Conservation (phyloP, 345 rosid genomes). For the Lepidium sativum region DNA sequence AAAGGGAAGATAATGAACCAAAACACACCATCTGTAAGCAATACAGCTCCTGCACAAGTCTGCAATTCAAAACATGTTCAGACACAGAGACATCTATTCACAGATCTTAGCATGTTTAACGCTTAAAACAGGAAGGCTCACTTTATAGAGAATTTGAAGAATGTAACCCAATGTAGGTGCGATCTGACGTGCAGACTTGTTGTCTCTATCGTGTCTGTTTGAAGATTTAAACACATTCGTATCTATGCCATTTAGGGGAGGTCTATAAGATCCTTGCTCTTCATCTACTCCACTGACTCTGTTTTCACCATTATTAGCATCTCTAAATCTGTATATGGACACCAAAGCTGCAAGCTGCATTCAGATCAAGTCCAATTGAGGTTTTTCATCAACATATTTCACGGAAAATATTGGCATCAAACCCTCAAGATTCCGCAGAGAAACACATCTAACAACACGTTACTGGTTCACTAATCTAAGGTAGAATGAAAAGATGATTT, state of each 20-base stretch:
- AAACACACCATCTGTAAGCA: no score
- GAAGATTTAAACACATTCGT: no score
- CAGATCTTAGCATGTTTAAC: neutral
- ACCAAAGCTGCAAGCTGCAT: constrained; percentile 63
- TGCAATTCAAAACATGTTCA: no score
- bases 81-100: no score
- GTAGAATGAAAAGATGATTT: no score
- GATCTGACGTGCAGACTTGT: constrained; percentile 6
- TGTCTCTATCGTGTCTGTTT: constrained; percentile 23
- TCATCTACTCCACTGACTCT: no score
- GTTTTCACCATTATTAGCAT: no score
- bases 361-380: neutral
- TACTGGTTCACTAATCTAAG: no score
- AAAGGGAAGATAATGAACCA: no score
- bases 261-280: no score
- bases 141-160: constrained; percentile 73
- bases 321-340: constrained; percentile 53
- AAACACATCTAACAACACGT: neutral
- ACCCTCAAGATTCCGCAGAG: neutral
- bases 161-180: constrained; percentile 45
- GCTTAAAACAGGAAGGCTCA: constrained; percentile 1
- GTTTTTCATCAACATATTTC: neutral
- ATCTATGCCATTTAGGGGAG: no score
- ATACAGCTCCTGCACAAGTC: no score
- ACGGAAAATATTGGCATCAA: neutral